phyloP scores from a whole-genome alignment of 768 basidiomycete species.

The Pisolithus microcarpus region DNA sequence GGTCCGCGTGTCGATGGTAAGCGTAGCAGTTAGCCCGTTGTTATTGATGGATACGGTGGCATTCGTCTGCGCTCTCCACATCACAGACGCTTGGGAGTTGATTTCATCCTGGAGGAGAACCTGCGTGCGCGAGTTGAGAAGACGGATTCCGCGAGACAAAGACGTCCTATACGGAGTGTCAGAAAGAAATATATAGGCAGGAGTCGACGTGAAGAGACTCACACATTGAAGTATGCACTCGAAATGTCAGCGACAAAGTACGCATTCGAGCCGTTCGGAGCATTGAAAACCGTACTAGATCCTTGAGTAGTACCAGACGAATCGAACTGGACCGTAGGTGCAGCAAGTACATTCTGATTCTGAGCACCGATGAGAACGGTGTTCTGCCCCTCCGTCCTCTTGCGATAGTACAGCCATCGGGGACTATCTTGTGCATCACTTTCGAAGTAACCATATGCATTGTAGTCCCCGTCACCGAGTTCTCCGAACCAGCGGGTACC shows the following conservation, averaged over 20 bases:
- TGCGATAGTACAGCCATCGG: conserved; percentile 93
- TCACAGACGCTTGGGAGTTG: conserved; percentile 44
- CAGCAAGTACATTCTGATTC: conserved; percentile 76
- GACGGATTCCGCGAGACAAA: conserved; percentile 77
- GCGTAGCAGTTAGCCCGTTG: conserved; percentile 61
- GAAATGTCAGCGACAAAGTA: conserved; percentile 76
- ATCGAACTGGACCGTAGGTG: conserved; percentile 51
- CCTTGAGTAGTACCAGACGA: conserved; percentile 64
- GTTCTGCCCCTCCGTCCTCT: conserved; percentile 97
- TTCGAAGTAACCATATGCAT: conserved; percentile 68
- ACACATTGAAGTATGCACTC: conserved; percentile 70
- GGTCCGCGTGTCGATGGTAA: conserved; percentile 64
- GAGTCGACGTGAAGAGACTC: conserved; percentile 24
- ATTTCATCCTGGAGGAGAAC: conserved; percentile 94
- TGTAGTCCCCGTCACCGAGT: conserved; percentile 84
- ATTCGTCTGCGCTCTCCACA: conserved; percentile 97
- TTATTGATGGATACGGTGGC: conserved; percentile 59
- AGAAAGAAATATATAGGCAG: conserved; percentile 7
- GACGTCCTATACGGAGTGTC: conserved; percentile 41
- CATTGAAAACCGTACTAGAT: conserved; percentile 70
- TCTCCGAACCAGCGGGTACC: conserved; percentile 95
- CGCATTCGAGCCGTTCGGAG: conserved; percentile 64
- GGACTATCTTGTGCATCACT: conserved; percentile 58
- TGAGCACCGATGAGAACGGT: conserved; percentile 66
- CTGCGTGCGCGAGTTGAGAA: conserved; percentile 78